phyloP scores from a whole-genome alignment of 192 early-diverging fungal genomes.

The Backusella tuberculispora region DNA sequence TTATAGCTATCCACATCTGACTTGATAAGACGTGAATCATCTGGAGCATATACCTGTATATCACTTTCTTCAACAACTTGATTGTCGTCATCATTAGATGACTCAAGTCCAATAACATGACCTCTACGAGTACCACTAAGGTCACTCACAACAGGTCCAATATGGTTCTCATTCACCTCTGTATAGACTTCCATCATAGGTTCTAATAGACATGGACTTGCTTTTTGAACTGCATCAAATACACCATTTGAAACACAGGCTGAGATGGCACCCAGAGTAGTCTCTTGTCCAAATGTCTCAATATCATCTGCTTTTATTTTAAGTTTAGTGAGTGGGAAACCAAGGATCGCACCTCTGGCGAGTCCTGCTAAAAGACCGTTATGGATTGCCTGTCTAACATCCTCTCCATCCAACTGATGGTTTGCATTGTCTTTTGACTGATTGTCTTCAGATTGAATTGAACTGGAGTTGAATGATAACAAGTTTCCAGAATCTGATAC shows the following conservation, averaged over 20 bases:
- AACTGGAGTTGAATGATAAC: constrained; percentile 36
- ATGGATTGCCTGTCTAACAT: constrained; percentile 54
- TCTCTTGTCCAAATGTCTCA: constrained; percentile 59
- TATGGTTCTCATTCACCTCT: constrained; percentile 66
- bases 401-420: constrained; percentile 26
- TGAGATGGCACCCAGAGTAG: constrained; percentile 63
- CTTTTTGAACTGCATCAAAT: constrained; percentile 53
- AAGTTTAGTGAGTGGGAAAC: constrained; percentile 73
- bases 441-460: neutral
- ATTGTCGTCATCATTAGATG: constrained; percentile 37
- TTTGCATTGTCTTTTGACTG: neutral
- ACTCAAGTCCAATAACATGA: constrained; percentile 64
- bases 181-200: constrained; percentile 83
- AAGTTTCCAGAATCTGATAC: constrained; percentile 49
- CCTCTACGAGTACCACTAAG: constrained; percentile 78
- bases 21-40: constrained; percentile 36
- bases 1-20: constrained; percentile 31
- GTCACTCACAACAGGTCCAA: constrained; percentile 83
- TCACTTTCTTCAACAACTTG: constrained; percentile 39
- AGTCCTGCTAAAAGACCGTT: constrained; percentile 72
- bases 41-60: constrained; percentile 52
- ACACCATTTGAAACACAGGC: constrained; percentile 67
- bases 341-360: constrained; percentile 76
- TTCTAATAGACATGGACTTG: constrained; percentile 63
- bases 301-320: constrained; percentile 55